Evolutionary conservation across 2,329 filamentous ascomycete species (phyloP), one percentile per base, ranked within the genome.

Genomic region (Cadophora luteo-olivacea): DNA sequence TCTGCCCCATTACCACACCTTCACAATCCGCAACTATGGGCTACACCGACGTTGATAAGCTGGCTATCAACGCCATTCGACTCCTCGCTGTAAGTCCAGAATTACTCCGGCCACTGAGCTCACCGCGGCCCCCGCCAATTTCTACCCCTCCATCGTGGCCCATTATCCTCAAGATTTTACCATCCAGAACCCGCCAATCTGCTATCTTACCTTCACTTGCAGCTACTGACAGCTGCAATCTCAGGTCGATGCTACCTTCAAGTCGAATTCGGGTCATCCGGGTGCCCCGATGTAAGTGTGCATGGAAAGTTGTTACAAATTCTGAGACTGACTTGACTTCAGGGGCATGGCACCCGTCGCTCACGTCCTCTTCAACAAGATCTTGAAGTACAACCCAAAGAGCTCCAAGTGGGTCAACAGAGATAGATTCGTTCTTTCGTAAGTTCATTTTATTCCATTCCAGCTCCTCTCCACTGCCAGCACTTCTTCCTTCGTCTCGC

Each of bases 381-480:
- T 97, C 88, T 93, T 99, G 93, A 97, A 85, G 82, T 99, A 97
- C 89, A 99, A 98, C 91, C 96, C 96, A 78, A 97, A 97, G 91
- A 97, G 97, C 89, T 93, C 96, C 77, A 87, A 93, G 74, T 99
- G 94, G 94, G 79, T 96, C 78, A 98, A 98, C 89, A 91, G 96
- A 80, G 96, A 99, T 84, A 92, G 96, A 82, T 99, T 99, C 80
- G 94, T 99, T 72, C 94, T 99, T 81, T 99, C 96, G 94, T 97
- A 89, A 88, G 94, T 91, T 24, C 55, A 48, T 33, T 38, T 14
- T 5, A 29, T 29, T 29, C 5, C 29, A 29, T 29, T 29, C 5
- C 29, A 29, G 29, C 29, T 29, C 11, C 22, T 7, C 33, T 58
- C 9, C 32, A 38, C 19, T 38, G 19, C 32, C 55, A 58, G 29